A percentile compares a stretch with the other conserved stretches of the same genome.
Evolutionary conservation across 179 eudicot species (phyloP).

Genomic region (Amaranthus tricolor): DNA sequence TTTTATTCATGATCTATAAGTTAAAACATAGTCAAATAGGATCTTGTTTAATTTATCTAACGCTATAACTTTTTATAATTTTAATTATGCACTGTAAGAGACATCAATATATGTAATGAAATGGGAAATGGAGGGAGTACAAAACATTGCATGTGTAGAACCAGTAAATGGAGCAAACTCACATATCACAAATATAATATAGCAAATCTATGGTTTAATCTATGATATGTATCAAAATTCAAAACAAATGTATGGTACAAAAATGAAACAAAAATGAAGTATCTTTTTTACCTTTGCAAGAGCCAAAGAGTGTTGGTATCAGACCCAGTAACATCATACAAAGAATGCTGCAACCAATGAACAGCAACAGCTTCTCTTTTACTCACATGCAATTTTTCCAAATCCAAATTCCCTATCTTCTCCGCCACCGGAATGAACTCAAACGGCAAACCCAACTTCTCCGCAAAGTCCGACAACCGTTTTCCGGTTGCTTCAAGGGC

Average conservation of each 20-base stretch:
- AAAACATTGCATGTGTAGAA: too few species aligned
- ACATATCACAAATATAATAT: too few species aligned
- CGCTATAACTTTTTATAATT: too few species aligned
- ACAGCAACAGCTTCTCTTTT: slow-evolving; percentile 94
- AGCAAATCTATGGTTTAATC: too few species aligned
- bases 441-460: slow-evolving; percentile 78
- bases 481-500: slow-evolving; percentile 92
- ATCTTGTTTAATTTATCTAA: too few species aligned
- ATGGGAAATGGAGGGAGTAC: too few species aligned
- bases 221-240: background rate
- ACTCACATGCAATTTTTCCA: slow-evolving; percentile 64
- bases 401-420: slow-evolving; percentile 54
- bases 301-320: slow-evolving; percentile 75
- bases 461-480: slow-evolving; percentile 75
- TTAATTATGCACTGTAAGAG: too few species aligned
- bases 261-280: background rate
- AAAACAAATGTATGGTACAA: background rate
- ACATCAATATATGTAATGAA: too few species aligned
- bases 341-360: slow-evolving; percentile 93
- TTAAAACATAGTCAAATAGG: too few species aligned
- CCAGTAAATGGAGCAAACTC: too few species aligned
- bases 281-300: slow-evolving; percentile 63
- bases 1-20: too few species aligned
- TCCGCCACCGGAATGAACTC: slow-evolving; percentile 58
- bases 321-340: slow-evolving; percentile 91